Conservation (phyloP, 2,329 filamentous ascomycete species). For the Plenodomus biglobosus region DNA sequence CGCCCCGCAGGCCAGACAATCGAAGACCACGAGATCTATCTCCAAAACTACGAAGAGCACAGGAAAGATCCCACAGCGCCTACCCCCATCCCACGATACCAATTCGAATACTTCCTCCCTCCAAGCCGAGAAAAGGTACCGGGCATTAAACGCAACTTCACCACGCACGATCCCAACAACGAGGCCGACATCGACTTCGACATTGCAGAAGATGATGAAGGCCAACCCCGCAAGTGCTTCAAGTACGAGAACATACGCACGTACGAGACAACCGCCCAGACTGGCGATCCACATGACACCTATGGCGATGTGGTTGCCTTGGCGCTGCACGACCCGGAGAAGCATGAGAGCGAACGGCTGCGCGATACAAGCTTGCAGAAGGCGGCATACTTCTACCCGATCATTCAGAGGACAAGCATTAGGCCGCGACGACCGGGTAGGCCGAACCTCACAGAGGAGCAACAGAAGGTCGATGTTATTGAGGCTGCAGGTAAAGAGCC, state of each 20-base stretch:
- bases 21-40: slow-evolving; percentile 54
- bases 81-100: slow-evolving; percentile 57
- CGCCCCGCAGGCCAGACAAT: slow-evolving; percentile 57
- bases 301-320: slow-evolving; percentile 60
- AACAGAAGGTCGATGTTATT: slow-evolving; percentile 55
- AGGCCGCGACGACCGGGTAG: slow-evolving; percentile 48
- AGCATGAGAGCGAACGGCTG: slow-evolving; percentile 41
- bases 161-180: slow-evolving; percentile 55
- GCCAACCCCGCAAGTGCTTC: slow-evolving; percentile 54
- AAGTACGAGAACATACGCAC: slow-evolving; percentile 60
- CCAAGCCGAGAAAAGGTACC: slow-evolving; percentile 50
- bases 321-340: slow-evolving; percentile 58
- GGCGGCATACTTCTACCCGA: slow-evolving; percentile 65
- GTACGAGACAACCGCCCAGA: slow-evolving; percentile 62
- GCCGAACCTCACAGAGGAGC: slow-evolving; percentile 46
- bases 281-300: slow-evolving; percentile 53
- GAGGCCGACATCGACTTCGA: slow-evolving; percentile 45
- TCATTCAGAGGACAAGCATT: slow-evolving; percentile 59
- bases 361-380: slow-evolving; percentile 45
- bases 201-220: slow-evolving; percentile 45
- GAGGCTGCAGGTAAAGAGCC: slow-evolving; percentile 56
- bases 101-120: slow-evolving; percentile 63
- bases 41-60: slow-evolving; percentile 47
- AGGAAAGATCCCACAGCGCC: slow-evolving; percentile 53
- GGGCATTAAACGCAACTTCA: slow-evolving; percentile 59